Percentiles rank a stretch among this genome's conserved stretches.
These are phyloP conservation scores for Metschnikowia peoriensis DNA, from an alignment of 805 yeast genomes.

Conservation along the genomic window DNA sequence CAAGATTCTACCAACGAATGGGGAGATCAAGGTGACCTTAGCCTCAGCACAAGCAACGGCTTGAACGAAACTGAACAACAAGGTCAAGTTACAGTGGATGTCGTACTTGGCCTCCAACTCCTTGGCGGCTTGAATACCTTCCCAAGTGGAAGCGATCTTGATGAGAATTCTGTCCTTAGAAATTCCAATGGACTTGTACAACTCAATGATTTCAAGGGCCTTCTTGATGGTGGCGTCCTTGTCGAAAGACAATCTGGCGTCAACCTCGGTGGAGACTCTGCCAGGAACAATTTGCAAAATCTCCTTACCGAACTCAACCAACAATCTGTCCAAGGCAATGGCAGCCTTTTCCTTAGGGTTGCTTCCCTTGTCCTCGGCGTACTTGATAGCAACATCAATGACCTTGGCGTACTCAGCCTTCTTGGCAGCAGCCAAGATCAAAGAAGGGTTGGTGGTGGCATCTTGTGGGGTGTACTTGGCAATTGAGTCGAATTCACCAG, in stretches of 20 bases:
- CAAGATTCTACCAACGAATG: slow-evolving; percentile 97
- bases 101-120: slow-evolving; percentile 89
- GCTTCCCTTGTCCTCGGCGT: slow-evolving; percentile 67
- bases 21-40: slow-evolving; percentile 90
- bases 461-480: slow-evolving; percentile 99
- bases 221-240: slow-evolving; percentile 90
- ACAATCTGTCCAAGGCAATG: slow-evolving; percentile 83
- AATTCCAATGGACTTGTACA: slow-evolving; percentile 85
- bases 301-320: slow-evolving; percentile 95
- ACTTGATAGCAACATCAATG: slow-evolving; percentile 87
- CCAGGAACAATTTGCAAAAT: slow-evolving; percentile 96
- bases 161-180: slow-evolving; percentile 86
- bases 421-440: slow-evolving; percentile 93
- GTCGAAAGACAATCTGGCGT: slow-evolving; percentile 96
- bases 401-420: slow-evolving; percentile 85
- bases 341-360: slow-evolving; percentile 67
- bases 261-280: slow-evolving; percentile 98
- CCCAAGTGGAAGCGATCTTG: slow-evolving; percentile 98
- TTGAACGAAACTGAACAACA: slow-evolving; percentile 91
- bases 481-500: slow-evolving; percentile 97
- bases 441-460: slow-evolving; percentile 98
- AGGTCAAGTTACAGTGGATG: slow-evolving; percentile 92
- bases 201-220: slow-evolving; percentile 85
- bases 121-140: slow-evolving; percentile 98
- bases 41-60: slow-evolving; percentile 99